Conservation (phyloP, 768 basidiomycete genomes). For the Lactarius trivialis region DNA sequence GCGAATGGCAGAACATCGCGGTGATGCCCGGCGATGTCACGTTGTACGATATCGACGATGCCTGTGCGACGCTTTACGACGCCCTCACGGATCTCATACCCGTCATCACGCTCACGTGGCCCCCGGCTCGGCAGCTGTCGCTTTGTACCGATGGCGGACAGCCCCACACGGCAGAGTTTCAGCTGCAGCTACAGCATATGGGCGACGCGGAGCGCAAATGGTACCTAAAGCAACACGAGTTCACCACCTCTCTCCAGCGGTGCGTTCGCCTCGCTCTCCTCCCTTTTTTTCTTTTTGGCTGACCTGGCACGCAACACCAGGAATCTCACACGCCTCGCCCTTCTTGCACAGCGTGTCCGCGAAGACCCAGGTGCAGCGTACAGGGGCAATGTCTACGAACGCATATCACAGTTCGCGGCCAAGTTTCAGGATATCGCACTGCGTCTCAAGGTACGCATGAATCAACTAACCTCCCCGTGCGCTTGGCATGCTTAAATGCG, state of each 20-base stretch:
- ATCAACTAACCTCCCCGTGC: not conserved
- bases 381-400: constrained; percentile 6
- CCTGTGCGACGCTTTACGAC: not conserved
- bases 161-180: not conserved
- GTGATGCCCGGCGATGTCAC: constrained; percentile 16
- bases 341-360: constrained; percentile 15
- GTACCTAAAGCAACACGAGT: constrained; percentile 20
- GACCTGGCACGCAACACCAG: not conserved
- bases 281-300: not conserved
- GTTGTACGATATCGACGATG: not conserved
- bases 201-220: constrained; percentile 9
- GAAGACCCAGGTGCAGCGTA: constrained; percentile 17
- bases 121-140: constrained; percentile 3
- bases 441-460: constrained; percentile 14
- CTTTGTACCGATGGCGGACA: constrained; percentile 15
- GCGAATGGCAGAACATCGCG: constrained; percentile 3
- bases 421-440: constrained; percentile 15
- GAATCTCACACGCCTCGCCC: constrained; percentile 14
- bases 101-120: constrained; percentile 13
- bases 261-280: not conserved
- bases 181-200: constrained; percentile 4
- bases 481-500: not conserved
- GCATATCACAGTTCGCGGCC: constrained; percentile 13
- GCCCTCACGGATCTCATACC: constrained; percentile 2
- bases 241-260: constrained; percentile 17